Evolutionary conservation across 2,329 filamentous ascomycete species (phyloP), one percentile per base, ranked within the genome.

Genomic region (Ramularia collo-cygni): DNA sequence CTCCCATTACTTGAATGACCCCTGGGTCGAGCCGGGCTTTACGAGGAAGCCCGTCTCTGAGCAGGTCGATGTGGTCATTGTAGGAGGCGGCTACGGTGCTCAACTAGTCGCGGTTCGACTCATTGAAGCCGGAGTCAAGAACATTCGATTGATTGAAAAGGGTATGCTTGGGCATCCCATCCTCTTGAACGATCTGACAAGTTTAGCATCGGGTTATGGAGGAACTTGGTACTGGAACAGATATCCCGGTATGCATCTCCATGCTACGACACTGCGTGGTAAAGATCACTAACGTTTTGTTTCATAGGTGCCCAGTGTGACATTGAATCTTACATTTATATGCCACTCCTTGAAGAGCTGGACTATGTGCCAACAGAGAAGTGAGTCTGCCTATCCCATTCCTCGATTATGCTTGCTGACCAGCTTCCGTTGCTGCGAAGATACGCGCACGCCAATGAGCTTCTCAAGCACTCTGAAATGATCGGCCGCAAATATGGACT

Each of bases 281-380:
- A 57, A 38, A 67, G 61, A 64, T 69, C 12, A 16, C 37, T 46
- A 12, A 70, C 37, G 57, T 6, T 24, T 24, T 10, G 6, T 60
- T 70, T 70, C 33, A 66, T 68, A 9, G 68, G 68, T 3, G 66
- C 67, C n/a, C 60, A 67, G 28, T 66, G 69, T 36, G 69, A 72
- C 39, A 67, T 66, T 0, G 66, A 71, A 48, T 64, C 63, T 1
- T 62, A 66, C n/a, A 65, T 65, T 0, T 73, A 74, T 47, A 57
- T 56, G 35, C 66, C 69, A 34, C 63, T 63, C 8, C 66, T 69
- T 44, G 64, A 65, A 14, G 43, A 67, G 3, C 54, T 69, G 10
- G 58, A 66, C 28, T 70, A 66, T 61, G 48, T 62, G 39, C 69
- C 64, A 35, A 59, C 57, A 4, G 60, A 63, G 27, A 58, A 60